Evolutionary conservation across 441 rosid species (phyloP).

Genomic region (Pelargonium fulgidum): DNA sequence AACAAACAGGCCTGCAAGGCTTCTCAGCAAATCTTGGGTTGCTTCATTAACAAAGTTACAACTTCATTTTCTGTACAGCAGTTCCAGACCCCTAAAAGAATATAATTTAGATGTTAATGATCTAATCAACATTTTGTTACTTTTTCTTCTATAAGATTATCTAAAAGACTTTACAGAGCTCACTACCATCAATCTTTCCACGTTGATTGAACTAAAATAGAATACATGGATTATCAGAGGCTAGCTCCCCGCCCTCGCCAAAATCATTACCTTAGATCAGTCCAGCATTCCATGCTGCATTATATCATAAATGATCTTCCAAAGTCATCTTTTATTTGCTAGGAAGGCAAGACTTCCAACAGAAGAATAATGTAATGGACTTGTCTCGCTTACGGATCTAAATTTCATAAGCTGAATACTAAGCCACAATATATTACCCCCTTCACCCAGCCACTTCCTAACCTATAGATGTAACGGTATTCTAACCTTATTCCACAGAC

Average conservation of each 20-base stretch:
- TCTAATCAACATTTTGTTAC: constrained; percentile 14
- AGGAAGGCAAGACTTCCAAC: too few relatives aligned
- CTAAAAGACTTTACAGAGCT: constrained; percentile 31
- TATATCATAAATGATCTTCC: constrained; percentile 12
- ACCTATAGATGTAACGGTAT: too few relatives aligned
- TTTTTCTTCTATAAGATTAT: constrained; percentile 23
- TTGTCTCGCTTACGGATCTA: too few relatives aligned
- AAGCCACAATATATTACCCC: constrained; percentile 8
- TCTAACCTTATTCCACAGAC: constrained; percentile 23
- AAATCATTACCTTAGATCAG: too few relatives aligned
- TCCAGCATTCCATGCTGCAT: constrained; percentile 24
- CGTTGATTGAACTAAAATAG: constrained; percentile 13
- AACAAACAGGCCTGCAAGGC: constrained; percentile 17
- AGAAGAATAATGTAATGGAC: too few relatives aligned
- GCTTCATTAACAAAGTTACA: constrained; percentile 23
- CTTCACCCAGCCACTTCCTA: constrained; percentile 18
- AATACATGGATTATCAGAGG: constrained; percentile 20
- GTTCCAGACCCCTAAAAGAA: constrained; percentile 27
- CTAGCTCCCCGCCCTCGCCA: not conserved
- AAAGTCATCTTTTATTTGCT: constrained; percentile 20
- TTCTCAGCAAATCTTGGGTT: constrained; percentile 23
- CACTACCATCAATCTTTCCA: constrained; percentile 13
- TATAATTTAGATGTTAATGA: constrained; percentile 20
- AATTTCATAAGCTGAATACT: too few relatives aligned
- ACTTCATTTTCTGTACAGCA: constrained; percentile 40